Percentiles rank a stretch among this genome's conserved stretches.
These are phyloP conservation scores for Cercospora zeina DNA, from an alignment of 2,329 filamentous ascomycete genomes.

Conservation along the genomic window DNA sequence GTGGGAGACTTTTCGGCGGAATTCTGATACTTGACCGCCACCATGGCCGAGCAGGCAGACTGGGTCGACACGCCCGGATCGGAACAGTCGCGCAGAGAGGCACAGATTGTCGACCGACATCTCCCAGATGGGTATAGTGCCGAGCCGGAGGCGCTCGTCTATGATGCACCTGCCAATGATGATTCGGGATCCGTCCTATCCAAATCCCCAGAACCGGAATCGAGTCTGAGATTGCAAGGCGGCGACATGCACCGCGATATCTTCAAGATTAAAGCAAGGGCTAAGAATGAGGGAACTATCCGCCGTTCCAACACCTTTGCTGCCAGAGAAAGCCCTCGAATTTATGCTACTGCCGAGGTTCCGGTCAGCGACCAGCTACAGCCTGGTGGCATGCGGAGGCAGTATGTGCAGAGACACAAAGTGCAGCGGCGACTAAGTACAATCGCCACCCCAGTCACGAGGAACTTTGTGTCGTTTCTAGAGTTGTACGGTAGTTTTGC, in stretches of 20 bases:
- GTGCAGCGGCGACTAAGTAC: conserved; percentile 43
- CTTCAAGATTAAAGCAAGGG: conserved; percentile 68
- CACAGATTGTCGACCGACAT: conserved; percentile 39
- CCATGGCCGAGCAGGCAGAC: conserved; percentile 24
- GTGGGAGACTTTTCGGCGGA: conserved; percentile 6
- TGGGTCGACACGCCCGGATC: conserved; percentile 27
- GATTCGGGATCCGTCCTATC: conserved; percentile 16
- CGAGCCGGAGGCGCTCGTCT: conserved; percentile 35
- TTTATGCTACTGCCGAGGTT: conserved; percentile 34
- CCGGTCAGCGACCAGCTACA: conserved; percentile 49
- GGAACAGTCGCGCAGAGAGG: conserved; percentile 32
- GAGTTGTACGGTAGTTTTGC: conserved; percentile 76
- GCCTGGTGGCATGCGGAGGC: conserved; percentile 57
- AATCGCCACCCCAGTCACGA: conserved; percentile 58
- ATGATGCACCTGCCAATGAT: conserved; percentile 19
- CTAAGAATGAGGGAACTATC: conserved; percentile 41
- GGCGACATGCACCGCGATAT: conserved; percentile 78
- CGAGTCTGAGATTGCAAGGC: conserved; percentile 70
- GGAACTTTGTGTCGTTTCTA: conserved; percentile 73
- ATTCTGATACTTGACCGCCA: conserved; percentile 2
- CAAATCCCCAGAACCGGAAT: conserved; percentile 47
- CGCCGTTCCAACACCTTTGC: conserved; percentile 68
- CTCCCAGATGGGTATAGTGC: conserved; percentile 41
- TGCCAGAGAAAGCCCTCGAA: conserved; percentile 37
- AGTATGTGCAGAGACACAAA: conserved; percentile 53